A percentile compares a stretch with the other conserved stretches of the same genome.
Evolutionary conservation across 208 protist genomes (phyloP).

Genomic region (Leishmania mexicana): DNA sequence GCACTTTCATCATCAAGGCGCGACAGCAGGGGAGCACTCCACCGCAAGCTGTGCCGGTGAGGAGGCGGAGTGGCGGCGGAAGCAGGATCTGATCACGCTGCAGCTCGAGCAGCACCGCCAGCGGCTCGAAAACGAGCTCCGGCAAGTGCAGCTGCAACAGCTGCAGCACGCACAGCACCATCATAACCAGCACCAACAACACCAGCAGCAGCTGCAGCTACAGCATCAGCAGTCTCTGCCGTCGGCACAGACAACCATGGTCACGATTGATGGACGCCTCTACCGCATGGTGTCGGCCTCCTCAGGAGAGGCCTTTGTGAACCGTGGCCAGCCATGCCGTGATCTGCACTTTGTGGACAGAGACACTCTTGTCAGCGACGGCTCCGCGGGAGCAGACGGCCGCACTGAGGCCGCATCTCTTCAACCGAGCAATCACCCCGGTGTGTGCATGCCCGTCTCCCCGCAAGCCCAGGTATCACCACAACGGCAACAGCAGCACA

Average conservation of each 20-base stretch:
- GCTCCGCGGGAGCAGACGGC: background rate
- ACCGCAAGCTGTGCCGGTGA: background rate
- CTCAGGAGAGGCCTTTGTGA: background rate
- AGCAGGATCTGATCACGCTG: conserved; percentile 6
- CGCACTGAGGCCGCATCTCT: background rate
- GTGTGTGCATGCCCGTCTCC: background rate
- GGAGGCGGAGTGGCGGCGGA: background rate
- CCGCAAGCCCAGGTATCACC: background rate
- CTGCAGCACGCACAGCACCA: conserved; percentile 7
- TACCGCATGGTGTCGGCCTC: conserved; percentile 4
- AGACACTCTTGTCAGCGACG: background rate
- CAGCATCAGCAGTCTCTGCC: background rate
- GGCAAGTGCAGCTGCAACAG: background rate
- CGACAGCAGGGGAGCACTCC: background rate
- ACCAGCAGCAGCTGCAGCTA: background rate
- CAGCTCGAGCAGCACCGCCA: conserved; percentile 14
- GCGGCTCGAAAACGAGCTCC: conserved; percentile 12
- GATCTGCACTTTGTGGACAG: background rate
- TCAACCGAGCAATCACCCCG: background rate
- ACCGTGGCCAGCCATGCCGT: background rate
- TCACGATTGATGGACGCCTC: conserved; percentile 8
- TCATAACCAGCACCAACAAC: background rate
- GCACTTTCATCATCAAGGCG: background rate
- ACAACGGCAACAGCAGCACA: background rate
- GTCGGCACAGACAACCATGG: background rate